A percentile compares a stretch with the other conserved stretches of the same genome.
Conservation (phyloP, 495 filamentous ascomycete species). For the Chaetomium cochliodes region DNA sequence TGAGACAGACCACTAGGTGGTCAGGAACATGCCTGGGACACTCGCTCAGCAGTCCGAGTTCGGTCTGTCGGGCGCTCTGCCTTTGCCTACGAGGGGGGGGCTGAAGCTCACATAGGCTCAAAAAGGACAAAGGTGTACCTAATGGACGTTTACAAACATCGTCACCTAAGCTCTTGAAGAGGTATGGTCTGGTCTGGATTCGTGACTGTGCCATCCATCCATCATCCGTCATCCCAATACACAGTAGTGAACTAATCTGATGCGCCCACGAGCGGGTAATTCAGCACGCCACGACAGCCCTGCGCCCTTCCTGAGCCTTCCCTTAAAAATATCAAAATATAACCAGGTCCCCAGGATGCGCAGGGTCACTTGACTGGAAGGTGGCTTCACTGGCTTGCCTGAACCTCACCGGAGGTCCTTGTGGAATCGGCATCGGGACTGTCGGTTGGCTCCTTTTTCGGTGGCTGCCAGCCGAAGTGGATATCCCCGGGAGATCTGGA, state of each 20-base stretch:
- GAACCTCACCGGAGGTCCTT: too few species aligned
- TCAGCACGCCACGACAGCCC: neutral
- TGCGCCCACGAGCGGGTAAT: neutral
- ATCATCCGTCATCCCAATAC: neutral
- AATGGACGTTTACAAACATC: neutral
- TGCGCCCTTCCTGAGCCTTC: neutral
- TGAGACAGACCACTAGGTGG: slow-evolving; percentile 12
- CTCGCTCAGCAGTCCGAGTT: neutral
- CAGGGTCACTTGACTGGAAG: neutral
- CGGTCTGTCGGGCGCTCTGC: neutral
- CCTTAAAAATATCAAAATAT: neutral
- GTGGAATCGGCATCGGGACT: neutral
- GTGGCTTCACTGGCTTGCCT: neutral
- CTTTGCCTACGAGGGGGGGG: neutral
- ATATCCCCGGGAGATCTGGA: slow-evolving; percentile 11
- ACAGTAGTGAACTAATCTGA: too few species aligned
- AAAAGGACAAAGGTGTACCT: too few species aligned
- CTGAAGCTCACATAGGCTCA: too few species aligned
- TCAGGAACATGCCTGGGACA: slow-evolving; percentile 10
- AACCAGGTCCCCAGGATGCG: too few species aligned
- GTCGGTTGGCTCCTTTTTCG: neutral
- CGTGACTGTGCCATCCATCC: neutral
- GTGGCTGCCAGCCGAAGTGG: neutral
- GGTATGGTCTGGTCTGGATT: neutral
- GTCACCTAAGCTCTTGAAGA: neutral